phyloP scores from a whole-genome alignment of 1,139 yeast genomes.

The Zhuliangozyma blackwelliae region DNA sequence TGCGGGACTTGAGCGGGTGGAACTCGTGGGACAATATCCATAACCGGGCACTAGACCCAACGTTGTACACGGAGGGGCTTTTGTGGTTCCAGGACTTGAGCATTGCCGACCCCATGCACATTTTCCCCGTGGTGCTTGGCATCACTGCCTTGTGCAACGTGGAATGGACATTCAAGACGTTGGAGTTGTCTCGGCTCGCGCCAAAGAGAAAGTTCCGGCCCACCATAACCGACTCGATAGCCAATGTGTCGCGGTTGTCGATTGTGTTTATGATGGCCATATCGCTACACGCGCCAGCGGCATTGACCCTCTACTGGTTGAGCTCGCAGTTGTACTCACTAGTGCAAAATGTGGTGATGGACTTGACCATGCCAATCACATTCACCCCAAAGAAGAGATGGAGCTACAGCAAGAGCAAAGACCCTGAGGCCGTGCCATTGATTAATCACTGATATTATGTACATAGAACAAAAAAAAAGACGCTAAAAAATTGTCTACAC shows the following conservation, averaged over 20 bases:
- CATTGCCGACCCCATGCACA: constrained; percentile 55
- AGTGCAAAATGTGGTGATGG: constrained; percentile 70
- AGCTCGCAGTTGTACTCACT: constrained; percentile 76
- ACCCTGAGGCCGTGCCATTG: background rate
- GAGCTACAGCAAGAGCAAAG: constrained; percentile 2
- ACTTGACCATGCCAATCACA: constrained; percentile 57
- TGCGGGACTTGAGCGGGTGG: constrained; percentile 78
- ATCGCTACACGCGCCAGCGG: constrained; percentile 80
- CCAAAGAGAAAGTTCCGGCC: constrained; percentile 46
- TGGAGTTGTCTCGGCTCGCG: constrained; percentile 43
- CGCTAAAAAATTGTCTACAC: background rate
- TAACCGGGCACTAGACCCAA: constrained; percentile 51
- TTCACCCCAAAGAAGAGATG: constrained; percentile 42
- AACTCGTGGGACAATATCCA: constrained; percentile 44
- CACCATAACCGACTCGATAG: constrained; percentile 54
- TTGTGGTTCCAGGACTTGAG: constrained; percentile 62
- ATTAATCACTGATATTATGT: background rate
- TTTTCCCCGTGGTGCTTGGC: constrained; percentile 71
- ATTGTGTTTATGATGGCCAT: constrained; percentile 79
- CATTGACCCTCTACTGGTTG: constrained; percentile 80
- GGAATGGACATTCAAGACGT: constrained; percentile 66
- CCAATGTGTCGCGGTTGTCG: constrained; percentile 69
- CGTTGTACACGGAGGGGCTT: constrained; percentile 51
- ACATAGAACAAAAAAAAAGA: background rate
- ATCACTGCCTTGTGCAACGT: constrained; percentile 67